These are phyloP conservation scores for Beauveria pseudobassiana DNA, from an alignment of 2,329 filamentous ascomycete genomes.

Conservation along the genomic window DNA sequence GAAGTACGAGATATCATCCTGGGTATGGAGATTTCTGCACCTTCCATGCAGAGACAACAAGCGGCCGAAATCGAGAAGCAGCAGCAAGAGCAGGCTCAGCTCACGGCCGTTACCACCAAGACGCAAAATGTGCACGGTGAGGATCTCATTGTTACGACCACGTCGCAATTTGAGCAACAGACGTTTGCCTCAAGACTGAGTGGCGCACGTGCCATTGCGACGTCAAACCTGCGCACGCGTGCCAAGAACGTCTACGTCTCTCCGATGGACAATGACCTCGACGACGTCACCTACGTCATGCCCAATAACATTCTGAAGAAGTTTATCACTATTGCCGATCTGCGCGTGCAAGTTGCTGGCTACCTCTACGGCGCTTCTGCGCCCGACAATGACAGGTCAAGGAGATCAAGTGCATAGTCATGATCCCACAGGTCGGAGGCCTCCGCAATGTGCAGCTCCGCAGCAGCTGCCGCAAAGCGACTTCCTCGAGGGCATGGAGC, in stretches of 20 bases:
- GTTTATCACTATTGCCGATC: conserved; percentile 94
- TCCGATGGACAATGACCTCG: conserved; percentile 84
- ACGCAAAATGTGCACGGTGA: conserved; percentile 96
- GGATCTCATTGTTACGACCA: conserved; percentile 97
- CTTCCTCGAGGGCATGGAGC: conserved; percentile 77
- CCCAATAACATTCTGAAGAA: conserved; percentile 97
- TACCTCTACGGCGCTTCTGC: conserved; percentile 92
- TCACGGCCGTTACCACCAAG: conserved; percentile 96
- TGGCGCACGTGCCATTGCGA: conserved; percentile 97
- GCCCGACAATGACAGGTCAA: conserved; percentile 95
- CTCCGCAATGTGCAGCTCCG: conserved; percentile 83
- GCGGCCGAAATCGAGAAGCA: conserved; percentile 99
- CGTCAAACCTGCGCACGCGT: conserved; percentile 85
- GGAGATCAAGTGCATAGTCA: conserved; percentile 92
- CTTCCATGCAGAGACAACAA: conserved; percentile 96
- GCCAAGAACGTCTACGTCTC: conserved; percentile 99
- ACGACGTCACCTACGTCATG: conserved; percentile 95
- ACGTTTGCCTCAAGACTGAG: conserved; percentile 96
- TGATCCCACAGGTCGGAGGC: conserved; percentile 94
- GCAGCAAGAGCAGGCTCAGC: conserved; percentile 90
- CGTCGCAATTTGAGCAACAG: conserved; percentile 94
- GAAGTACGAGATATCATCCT: conserved; percentile 98
- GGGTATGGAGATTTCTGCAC: conserved; percentile 98
- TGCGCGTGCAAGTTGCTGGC: conserved; percentile 91
- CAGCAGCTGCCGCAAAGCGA: conserved; percentile 88